Evolutionary conservation across 805 yeast species (phyloP).

Genomic region (Yarrowia porcina): DNA sequence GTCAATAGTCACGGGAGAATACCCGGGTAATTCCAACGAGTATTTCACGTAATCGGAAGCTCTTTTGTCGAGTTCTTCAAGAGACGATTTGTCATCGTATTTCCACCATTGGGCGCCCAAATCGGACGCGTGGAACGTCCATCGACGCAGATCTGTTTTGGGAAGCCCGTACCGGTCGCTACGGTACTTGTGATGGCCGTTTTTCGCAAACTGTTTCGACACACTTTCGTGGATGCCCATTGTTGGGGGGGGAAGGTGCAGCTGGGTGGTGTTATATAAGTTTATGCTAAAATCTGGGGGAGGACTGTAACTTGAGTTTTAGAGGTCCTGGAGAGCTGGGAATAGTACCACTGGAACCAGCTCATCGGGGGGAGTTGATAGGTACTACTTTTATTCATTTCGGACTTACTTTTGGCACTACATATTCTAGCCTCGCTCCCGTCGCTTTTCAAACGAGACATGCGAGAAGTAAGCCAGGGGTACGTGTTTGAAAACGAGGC

Average conservation of each 20-base stretch:
- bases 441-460: not conserved
- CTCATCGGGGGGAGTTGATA: not conserved
- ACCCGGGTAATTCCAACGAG: constrained; percentile 33
- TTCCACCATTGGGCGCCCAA: constrained; percentile 84
- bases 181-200: constrained; percentile 1
- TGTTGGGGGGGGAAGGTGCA: not conserved
- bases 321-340: not conserved
- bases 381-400: not conserved
- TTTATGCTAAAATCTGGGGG: too few relatives aligned
- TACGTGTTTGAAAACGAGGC: not conserved
- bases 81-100: constrained; percentile 40
- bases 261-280: not conserved
- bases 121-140: constrained; percentile 71
- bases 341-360: not conserved
- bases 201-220: not conserved
- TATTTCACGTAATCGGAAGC: constrained; percentile 38
- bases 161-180: constrained; percentile 71
- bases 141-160: constrained; percentile 62
- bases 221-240: constrained; percentile 22
- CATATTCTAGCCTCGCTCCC: not conserved
- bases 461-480: not conserved
- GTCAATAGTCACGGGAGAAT: constrained; percentile 35
- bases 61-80: constrained; percentile 35
- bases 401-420: not conserved
- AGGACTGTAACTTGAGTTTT: not conserved